Percentiles rank a stretch among this genome's conserved stretches.
Conservation (phyloP, 768 basidiomycete genomes). For the Strobilomyces echinocephalus region DNA sequence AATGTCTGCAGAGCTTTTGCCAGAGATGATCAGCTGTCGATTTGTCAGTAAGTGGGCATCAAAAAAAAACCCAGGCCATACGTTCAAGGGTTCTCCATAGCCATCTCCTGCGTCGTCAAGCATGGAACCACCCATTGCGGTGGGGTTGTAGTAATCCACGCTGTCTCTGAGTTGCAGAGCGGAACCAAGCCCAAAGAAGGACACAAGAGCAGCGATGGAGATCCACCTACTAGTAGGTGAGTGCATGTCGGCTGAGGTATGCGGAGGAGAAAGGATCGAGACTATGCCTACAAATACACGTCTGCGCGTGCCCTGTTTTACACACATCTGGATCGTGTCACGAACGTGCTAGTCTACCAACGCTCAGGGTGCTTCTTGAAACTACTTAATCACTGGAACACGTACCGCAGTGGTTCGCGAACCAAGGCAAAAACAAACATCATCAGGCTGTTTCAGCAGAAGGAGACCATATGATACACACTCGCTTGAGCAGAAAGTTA, state of each 20-base stretch:
- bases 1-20: slow-evolving; percentile 51
- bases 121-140: slow-evolving; percentile 39
- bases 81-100: slow-evolving; percentile 43
- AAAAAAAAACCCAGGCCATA: not conserved
- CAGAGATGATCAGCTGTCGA: slow-evolving; percentile 56
- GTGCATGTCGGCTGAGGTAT: not conserved
- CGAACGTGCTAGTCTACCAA: not conserved
- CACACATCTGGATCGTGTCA: not conserved
- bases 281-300: not conserved
- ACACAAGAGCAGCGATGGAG: not conserved
- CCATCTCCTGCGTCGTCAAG: slow-evolving; percentile 38
- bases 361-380: not conserved
- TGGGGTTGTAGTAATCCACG: slow-evolving; percentile 34
- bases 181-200: slow-evolving; percentile 1
- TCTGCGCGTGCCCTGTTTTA: not conserved
- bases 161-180: not conserved
- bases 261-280: not conserved
- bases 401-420: not conserved
- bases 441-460: not conserved
- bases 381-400: not conserved
- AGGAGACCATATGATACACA: not conserved
- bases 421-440: not conserved
- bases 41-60: not conserved
- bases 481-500: too few species aligned
- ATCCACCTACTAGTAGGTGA: not conserved